Evolutionary conservation across 2,329 filamentous ascomycete genomes (phyloP), one percentile per base, ranked within the genome.

Genomic region (Fusarium sp.): DNA sequence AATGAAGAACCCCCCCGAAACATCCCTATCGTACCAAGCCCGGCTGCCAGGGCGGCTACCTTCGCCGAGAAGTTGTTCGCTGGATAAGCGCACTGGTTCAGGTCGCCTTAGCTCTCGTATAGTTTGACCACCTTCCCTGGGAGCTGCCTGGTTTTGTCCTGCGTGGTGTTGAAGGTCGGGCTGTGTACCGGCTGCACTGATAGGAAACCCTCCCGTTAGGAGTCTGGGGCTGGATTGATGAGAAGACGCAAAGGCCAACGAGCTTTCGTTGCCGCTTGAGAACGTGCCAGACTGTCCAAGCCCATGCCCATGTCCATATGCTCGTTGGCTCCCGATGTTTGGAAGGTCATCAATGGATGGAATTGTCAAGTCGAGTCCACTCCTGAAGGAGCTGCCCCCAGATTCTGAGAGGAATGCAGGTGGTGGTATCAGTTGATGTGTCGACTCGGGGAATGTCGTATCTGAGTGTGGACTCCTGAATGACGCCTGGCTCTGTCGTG

Each of bases 261-360:
- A 80, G 62, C 79, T 80, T 6, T 75, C 75, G 14, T 77, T 79
- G 3, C 72, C 74, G 9, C 72, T 76, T 0, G 79, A 79, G 23
- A 73, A 74, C 6, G 71, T 62, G 6, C 65, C 76, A 7, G 40
- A 44, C 40, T 44, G 40, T 25, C 40, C 40, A 44, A 14, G 40
- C 40, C 18, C 13, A 23, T 44, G 40, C 18, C 20, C 40, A 44
- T 44, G 40, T 13, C 40, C 40, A 3, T 70, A 59, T 3, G 66
- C 60, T 34, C 66, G 66, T 58, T 67, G 31, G 54, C 55, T 59
- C 70, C 31, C 74, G 14, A 76, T 59, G 33, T 59, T 74, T 4
- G 75, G 64, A 3, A 76, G 44, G 20, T 76, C 73, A 13, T 75
- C 73, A 2, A 79, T 60, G 2, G 76, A 74, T 3, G 78, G 73